These are phyloP conservation scores for Aspergillus ustus DNA, from an alignment of 2,329 filamentous ascomycete genomes.

Conservation along the genomic window DNA sequence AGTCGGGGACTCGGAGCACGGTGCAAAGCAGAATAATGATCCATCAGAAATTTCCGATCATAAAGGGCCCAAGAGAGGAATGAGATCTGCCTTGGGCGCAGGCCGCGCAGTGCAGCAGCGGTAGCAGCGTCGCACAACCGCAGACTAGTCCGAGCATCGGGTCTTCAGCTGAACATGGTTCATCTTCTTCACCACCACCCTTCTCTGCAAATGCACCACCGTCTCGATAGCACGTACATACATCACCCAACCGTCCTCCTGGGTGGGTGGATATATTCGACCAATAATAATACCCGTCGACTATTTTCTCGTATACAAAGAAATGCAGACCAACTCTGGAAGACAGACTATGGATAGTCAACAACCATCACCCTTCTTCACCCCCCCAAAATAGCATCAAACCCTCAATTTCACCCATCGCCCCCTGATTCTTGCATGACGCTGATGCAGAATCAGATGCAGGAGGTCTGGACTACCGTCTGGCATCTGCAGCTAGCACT, in stretches of 20 bases:
- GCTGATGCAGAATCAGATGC: background rate
- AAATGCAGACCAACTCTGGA: too few species aligned
- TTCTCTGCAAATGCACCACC: too few species aligned
- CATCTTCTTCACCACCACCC: too few species aligned
- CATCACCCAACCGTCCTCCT: background rate
- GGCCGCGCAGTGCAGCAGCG: background rate
- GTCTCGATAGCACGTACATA: too few species aligned
- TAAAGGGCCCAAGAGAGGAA: too few species aligned
- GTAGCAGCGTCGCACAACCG: background rate
- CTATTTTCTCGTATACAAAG: too few species aligned
- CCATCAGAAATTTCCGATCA: background rate
- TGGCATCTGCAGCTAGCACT: background rate
- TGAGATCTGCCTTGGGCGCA: slow-evolving; percentile 2
- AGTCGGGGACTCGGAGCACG: too few species aligned
- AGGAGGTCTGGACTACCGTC: background rate
- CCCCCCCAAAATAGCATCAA: background rate
- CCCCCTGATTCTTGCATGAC: background rate
- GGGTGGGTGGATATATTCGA: background rate
- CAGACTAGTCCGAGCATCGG: background rate
- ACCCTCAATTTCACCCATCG: background rate
- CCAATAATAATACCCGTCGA: too few species aligned
- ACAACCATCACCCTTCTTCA: background rate
- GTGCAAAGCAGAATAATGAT: background rate
- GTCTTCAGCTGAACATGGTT: background rate
- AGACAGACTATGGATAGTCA: too few species aligned